A percentile compares a stretch with the other conserved stretches of the same genome.
Evolutionary conservation across 306 rosid genomes (phyloP).

Genomic region (Dicorynia guianensis): DNA sequence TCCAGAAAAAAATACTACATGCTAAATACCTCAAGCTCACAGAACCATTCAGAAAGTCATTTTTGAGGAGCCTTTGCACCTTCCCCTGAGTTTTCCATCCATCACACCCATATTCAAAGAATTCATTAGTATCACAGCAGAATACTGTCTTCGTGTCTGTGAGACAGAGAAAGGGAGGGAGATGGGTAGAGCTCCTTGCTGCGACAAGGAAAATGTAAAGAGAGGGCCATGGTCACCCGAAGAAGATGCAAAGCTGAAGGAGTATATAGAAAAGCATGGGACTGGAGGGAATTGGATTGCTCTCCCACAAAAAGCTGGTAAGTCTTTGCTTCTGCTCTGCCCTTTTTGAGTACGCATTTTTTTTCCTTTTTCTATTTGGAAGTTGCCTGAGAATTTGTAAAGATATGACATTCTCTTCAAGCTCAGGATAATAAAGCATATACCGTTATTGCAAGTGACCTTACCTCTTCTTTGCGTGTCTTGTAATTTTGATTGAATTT

Average conservation of each 20-base stretch:
- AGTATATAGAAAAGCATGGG: conserved; percentile 73
- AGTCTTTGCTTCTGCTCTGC: not conserved
- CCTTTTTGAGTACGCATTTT: too few species aligned
- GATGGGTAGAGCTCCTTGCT: conserved; percentile 98
- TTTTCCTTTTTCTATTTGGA: not conserved
- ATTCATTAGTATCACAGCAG: not conserved
- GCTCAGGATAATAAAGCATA: not conserved
- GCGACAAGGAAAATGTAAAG: conserved; percentile 94
- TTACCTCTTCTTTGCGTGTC: conserved; percentile 1
- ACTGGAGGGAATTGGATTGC: conserved; percentile 97
- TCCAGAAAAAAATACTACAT: not conserved
- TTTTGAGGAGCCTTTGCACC: conserved; percentile 28
- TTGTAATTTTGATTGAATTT: conserved; percentile 27
- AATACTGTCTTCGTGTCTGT: not conserved
- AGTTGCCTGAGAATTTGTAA: not conserved
- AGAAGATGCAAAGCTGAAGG: conserved; percentile 83
- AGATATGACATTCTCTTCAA: conserved; percentile 10
- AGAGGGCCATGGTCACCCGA: conserved; percentile 98
- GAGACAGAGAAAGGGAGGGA: conserved; percentile 6
- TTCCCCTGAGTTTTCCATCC: not conserved
- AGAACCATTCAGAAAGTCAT: not conserved
- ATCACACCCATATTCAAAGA: not conserved
- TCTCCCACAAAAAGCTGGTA: conserved; percentile 88
- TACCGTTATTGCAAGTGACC: not conserved
- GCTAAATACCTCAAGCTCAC: not conserved